Percentiles rank a stretch among this genome's conserved stretches.
Evolutionary conservation across 179 eudicot genomes (phyloP).

Genomic region (Spinacia oleracea): DNA sequence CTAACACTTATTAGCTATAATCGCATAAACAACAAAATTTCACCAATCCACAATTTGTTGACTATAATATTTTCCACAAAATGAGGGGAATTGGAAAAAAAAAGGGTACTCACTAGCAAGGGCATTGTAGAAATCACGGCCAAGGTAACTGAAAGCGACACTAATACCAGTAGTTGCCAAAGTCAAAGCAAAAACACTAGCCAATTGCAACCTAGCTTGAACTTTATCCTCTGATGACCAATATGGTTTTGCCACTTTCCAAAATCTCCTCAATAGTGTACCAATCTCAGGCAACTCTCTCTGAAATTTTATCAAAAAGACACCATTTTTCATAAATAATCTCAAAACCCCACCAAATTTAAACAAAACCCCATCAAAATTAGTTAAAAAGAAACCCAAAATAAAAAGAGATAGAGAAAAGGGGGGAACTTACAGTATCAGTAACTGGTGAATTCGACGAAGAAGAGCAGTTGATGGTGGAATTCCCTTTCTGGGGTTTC

Average conservation of each 20-base stretch:
- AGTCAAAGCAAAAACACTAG: conserved; percentile 76
- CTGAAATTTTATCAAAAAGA: conserved; percentile 12
- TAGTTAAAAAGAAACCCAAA: neutral
- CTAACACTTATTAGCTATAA: neutral
- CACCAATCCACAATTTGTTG: neutral
- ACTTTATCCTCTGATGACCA: conserved; percentile 83
- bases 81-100: neutral
- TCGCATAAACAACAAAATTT: neutral
- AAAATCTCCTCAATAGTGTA: conserved; percentile 66
- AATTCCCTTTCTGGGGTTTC: conserved; percentile 23
- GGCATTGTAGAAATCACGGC: conserved; percentile 95
- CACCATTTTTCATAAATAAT: neutral
- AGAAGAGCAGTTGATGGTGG: conserved; percentile 16
- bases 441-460: conserved; percentile 6
- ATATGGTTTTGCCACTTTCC: conserved; percentile 96
- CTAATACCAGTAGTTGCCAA: conserved; percentile 88
- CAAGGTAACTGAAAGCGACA: conserved; percentile 89
- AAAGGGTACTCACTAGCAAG: conserved; percentile 64
- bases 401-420: neutral
- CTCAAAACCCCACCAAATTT: neutral
- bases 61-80: neutral
- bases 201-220: conserved; percentile 72
- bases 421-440: conserved; percentile 31
- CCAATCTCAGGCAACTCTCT: conserved; percentile 62
- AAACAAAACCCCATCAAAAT: neutral